These are phyloP conservation scores for Starmerella stigmatis DNA, from an alignment of 805 yeast genomes.

Conservation along the genomic window DNA sequence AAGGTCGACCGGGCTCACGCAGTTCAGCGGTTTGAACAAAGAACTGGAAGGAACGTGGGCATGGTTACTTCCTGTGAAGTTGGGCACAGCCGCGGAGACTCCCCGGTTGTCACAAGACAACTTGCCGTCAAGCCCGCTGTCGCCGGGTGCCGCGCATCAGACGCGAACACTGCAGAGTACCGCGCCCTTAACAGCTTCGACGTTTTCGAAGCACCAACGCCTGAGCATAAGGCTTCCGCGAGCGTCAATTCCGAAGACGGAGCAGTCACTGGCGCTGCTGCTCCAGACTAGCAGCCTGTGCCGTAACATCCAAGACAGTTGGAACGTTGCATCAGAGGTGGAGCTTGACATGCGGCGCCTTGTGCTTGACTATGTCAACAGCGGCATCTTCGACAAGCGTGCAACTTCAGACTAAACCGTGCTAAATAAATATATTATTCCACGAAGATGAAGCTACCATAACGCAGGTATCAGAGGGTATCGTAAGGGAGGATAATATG, in stretches of 20 bases:
- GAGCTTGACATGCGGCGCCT: constrained; percentile 7
- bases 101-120: background rate
- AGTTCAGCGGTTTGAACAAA: constrained; percentile 4
- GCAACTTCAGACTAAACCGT: constrained; percentile 26
- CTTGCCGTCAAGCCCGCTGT: background rate
- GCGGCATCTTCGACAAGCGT: constrained; percentile 7
- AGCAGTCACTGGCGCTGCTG: constrained; percentile 15
- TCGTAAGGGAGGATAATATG: no score
- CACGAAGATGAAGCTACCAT: no score
- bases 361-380: constrained; percentile 3
- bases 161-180: background rate
- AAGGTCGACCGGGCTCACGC: constrained; percentile 3
- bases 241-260: constrained; percentile 5
- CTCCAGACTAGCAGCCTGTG: constrained; percentile 12
- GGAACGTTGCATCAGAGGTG: constrained; percentile 9
- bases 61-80: constrained; percentile 14
- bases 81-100: background rate
- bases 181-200: background rate
- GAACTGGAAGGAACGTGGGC: constrained; percentile 9
- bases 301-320: constrained; percentile 3
- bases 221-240: constrained; percentile 12
- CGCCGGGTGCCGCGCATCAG: background rate
- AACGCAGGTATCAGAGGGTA: no score
- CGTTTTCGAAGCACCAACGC: background rate
- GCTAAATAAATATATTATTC: no score